Base-by-base conservation (phyloP, 495 filamentous ascomycete genomes). In the Extremus antarcticus region DNA sequence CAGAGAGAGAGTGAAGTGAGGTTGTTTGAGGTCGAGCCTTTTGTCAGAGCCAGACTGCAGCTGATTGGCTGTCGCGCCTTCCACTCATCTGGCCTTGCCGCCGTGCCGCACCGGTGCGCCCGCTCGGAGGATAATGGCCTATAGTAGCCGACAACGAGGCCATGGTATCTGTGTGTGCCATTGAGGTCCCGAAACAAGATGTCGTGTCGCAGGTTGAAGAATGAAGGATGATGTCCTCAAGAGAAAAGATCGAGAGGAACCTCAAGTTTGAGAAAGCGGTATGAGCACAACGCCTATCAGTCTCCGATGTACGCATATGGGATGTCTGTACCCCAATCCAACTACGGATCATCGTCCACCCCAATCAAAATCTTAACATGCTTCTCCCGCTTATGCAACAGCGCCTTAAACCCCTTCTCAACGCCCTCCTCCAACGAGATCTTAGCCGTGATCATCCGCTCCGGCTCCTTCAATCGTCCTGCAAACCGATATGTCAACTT, bases 291-390 rank as follows among this genome's bases (percentile, higher is more conserved):
- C n/a, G n/a, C n/a, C n/a, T n/a, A n/a, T n/a, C n/a, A n/a, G n/a
- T n/a, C n/a, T n/a, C n/a, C n/a, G n/a, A n/a, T n/a, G n/a, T n/a
- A n/a, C n/a, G n/a, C n/a, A n/a, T n/a, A n/a, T n/a, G n/a, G n/a
- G n/a, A n/a, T n/a, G n/a, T n/a, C n/a, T n/a, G n/a, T n/a, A n/a
- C n/a, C n/a, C n/a, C 41, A 45, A 45, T n/a, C 41, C 41, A 21
- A 21, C 19, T 21, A 8, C 15, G 41, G 41, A n/a, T 45, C 41
- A 17, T 45, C 41, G 25, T 48, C 46, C 9, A 48, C 46, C 24
- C 46, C 46, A 11, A 55, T 55, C 24, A 48, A 25, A 23, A 48
- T 48, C 52, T 54, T 48, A 13, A 55, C 43, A 48, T 55, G 43
- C 45, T 47, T 55, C 43, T 47, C 53, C 25, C 45, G 21, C 43